phyloP scores from a whole-genome alignment of 2,329 filamentous ascomycete genomes.

The Raffaelea arxii region DNA sequence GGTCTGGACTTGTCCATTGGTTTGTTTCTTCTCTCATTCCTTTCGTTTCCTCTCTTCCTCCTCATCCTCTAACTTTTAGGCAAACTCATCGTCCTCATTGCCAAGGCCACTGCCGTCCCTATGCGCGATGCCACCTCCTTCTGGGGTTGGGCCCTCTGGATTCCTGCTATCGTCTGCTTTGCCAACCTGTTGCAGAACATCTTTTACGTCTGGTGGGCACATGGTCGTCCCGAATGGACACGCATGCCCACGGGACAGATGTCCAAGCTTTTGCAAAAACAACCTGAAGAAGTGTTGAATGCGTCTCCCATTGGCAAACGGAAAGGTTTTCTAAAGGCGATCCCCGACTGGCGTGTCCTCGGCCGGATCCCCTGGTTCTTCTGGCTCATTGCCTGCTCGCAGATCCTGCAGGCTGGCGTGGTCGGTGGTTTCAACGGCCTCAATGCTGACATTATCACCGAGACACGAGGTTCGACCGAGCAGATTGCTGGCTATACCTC shows the following conservation, averaged over 20 bases:
- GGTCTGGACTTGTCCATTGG: slow-evolving; percentile 16
- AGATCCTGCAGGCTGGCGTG: slow-evolving; percentile 16
- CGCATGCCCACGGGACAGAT: slow-evolving; percentile 15
- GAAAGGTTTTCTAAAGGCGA: too few species aligned
- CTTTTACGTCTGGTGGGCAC: slow-evolving; percentile 14
- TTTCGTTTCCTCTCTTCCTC: background rate
- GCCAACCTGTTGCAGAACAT: slow-evolving; percentile 8
- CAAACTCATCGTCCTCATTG: slow-evolving; percentile 16
- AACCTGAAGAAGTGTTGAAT: background rate
- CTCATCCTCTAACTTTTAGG: too few species aligned
- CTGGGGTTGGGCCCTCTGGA: slow-evolving; percentile 20
- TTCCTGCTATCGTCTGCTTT: slow-evolving; percentile 10
- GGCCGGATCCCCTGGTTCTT: slow-evolving; percentile 15
- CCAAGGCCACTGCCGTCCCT: slow-evolving; percentile 17
- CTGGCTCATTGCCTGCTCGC: slow-evolving; percentile 15
- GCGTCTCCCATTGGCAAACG: too few species aligned
- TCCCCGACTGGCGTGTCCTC: slow-evolving; percentile 8
- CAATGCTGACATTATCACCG: slow-evolving; percentile 6
- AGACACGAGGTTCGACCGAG: slow-evolving; percentile 16
- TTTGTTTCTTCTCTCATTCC: background rate
- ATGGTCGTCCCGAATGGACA: slow-evolving; percentile 15
- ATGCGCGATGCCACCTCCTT: slow-evolving; percentile 17
- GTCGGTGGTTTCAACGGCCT: slow-evolving; percentile 7
- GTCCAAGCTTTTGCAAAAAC: background rate
- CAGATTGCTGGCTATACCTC: slow-evolving; percentile 19